These are phyloP conservation scores for Kwoniella bestiolae DNA, from an alignment of 768 basidiomycete species.

Conservation along the genomic window DNA sequence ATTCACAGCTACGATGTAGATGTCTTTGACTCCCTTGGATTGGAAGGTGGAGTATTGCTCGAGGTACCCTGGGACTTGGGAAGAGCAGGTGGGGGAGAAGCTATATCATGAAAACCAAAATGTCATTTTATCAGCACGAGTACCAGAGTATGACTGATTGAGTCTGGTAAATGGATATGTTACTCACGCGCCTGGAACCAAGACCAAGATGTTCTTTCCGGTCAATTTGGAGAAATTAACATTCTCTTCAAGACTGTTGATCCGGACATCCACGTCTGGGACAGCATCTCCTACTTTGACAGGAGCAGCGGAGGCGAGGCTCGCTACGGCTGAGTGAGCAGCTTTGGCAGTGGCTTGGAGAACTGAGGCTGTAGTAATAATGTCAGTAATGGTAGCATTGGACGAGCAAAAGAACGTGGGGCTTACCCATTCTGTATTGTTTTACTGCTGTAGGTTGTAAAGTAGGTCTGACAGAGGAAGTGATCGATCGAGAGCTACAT, in stretches of 20 bases:
- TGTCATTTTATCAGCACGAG: neutral
- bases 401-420: neutral
- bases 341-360: conserved; percentile 65
- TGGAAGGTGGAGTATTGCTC: conserved; percentile 71
- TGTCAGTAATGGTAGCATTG: no score
- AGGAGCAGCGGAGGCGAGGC: conserved; percentile 62
- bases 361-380: conserved; percentile 54
- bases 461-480: conserved; percentile 7
- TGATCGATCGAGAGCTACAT: conserved; percentile 21
- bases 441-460: conserved; percentile 10
- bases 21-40: conserved; percentile 72
- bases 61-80: conserved; percentile 67
- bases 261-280: conserved; percentile 65
- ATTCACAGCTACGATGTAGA: conserved; percentile 74
- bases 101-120: conserved; percentile 14
- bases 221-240: conserved; percentile 52
- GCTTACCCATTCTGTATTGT: conserved; percentile 34
- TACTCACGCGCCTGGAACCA: conserved; percentile 65
- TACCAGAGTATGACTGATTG: neutral
- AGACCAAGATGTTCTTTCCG: conserved; percentile 61
- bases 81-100: conserved; percentile 73
- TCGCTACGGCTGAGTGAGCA: conserved; percentile 65
- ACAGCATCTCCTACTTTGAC: conserved; percentile 62
- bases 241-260: conserved; percentile 62
- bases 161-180: no score